A percentile compares a stretch with the other conserved stretches of the same genome.
These are phyloP conservation scores for Gossypium ekmanianum DNA, from an alignment of 345 rosid species.

Conservation along the genomic window DNA sequence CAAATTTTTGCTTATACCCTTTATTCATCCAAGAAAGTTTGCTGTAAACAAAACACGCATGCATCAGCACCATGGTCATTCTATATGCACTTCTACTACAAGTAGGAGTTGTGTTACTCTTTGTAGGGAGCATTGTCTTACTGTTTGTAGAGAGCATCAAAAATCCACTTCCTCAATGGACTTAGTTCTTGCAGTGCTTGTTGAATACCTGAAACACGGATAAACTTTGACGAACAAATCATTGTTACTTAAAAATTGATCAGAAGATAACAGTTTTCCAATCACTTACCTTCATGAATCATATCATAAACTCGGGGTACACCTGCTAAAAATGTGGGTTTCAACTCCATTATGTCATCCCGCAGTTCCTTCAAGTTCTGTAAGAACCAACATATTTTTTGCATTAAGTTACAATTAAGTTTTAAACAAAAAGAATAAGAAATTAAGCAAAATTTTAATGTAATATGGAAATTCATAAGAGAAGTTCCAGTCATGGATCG, in stretches of 20 bases:
- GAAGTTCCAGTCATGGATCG: neutral
- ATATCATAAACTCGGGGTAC: constrained; percentile 93
- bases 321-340: constrained; percentile 86
- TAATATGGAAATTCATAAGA: neutral
- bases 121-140: constrained; percentile 32
- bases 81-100: neutral
- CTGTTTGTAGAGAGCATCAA: constrained; percentile 69
- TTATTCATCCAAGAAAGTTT: constrained; percentile 87
- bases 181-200: constrained; percentile 69
- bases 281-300: constrained; percentile 68
- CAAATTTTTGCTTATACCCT: constrained; percentile 71
- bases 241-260: constrained; percentile 10
- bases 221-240: neutral
- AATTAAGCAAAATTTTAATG: neutral
- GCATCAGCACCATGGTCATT: constrained; percentile 9
- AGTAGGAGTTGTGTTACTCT: neutral
- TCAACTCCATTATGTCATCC: constrained; percentile 79
- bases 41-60: constrained; percentile 37
- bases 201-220: constrained; percentile 40
- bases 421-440: neutral
- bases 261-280: neutral
- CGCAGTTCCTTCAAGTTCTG: constrained; percentile 81
- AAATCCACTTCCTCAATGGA: constrained; percentile 59
- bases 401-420: neutral
- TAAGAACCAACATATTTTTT: constrained; percentile 9